Evolutionary conservation across 805 yeast genomes (phyloP), one percentile per base, ranked within the genome.

Genomic region (Candida stauntonica): DNA sequence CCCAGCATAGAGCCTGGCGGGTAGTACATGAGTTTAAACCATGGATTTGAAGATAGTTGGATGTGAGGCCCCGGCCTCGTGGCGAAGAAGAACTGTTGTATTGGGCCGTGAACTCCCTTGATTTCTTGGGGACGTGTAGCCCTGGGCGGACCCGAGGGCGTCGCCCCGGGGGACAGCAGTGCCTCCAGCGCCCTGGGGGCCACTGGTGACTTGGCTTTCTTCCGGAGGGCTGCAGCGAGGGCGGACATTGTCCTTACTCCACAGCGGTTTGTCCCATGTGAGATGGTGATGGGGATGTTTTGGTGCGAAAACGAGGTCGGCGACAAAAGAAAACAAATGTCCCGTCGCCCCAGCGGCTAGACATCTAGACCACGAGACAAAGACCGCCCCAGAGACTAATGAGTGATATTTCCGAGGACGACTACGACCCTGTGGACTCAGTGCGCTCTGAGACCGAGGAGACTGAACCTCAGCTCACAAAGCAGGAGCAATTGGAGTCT

Each of bases 1-100:
- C 50, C 49, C 6, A 48, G 31, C 3, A 53, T n/a, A 26, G 52
- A 57, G 1, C 40, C 37, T 2, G 51, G 48, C 13, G 56, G 55
- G 38, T 43, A 54, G 31, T 33, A 54, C 4, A 38, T 34, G 16
- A 39, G 21, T 15, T 31, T 41, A 41, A 48, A 47, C 33, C 42
- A 45, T 17, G 21, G 28, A 31, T 43, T 47, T 4, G 23, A 15
- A 12, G 26, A 5, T 27, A 45, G 31, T 9, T 26, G 20, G 14
- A 26, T 29, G 5, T 41, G 45, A 12, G 29, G 42, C 2, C 45
- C 42, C 9, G 45, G 45, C 17, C 45, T 21, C 11, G 45, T 28
- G 16, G 39, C 31, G 23, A 41, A 41, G 35, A 29, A 41, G 28
- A 26, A 29, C 35, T 41, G 45, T 24, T 34, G 39, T 20, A 38